phyloP scores from a whole-genome alignment of 768 basidiomycete genomes.

The Chlorophyllum brunneum region DNA sequence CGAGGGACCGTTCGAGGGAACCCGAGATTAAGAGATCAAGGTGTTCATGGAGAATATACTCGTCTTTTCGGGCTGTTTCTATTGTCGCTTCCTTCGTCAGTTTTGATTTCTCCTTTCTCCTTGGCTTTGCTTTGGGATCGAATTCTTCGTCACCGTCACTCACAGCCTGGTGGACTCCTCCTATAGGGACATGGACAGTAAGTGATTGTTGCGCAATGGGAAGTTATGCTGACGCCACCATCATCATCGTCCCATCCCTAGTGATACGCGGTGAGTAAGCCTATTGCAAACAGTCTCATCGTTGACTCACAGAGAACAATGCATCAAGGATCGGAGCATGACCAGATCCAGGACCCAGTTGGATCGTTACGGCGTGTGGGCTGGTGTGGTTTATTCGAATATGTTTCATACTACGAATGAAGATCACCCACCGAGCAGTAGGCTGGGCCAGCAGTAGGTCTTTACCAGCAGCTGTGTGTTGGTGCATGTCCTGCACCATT shows the following conservation, averaged over 20 bases:
- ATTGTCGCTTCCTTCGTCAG: constrained; percentile 19
- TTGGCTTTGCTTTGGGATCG: constrained; percentile 31
- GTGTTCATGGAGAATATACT: constrained; percentile 68
- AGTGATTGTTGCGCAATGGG: constrained; percentile 4
- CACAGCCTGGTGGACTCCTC: not conserved
- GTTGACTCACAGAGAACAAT: constrained; percentile 47
- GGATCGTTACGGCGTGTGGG: constrained; percentile 46
- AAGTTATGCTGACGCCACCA: not conserved
- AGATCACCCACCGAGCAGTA: constrained; percentile 47
- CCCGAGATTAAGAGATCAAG: constrained; percentile 63
- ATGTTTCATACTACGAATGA: not conserved
- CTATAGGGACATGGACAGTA: not conserved
- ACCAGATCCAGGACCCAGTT: constrained; percentile 44
- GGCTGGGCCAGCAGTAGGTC: constrained; percentile 72
- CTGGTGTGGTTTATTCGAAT: constrained; percentile 23
- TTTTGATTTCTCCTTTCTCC: constrained; percentile 23
- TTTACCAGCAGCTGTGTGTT: constrained; percentile 37
- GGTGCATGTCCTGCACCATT: constrained; percentile 63
- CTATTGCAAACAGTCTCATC: not conserved
- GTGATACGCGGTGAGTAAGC: not conserved
- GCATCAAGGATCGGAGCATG: constrained; percentile 60
- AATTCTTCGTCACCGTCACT: constrained; percentile 48
- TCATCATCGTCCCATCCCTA: not conserved
- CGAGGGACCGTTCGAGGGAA: constrained; percentile 63
- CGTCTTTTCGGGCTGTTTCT: constrained; percentile 47